Evolutionary conservation across 129 eudicot species (phyloP), one percentile per base, ranked within the genome.

Genomic region (Mikania micrantha): DNA sequence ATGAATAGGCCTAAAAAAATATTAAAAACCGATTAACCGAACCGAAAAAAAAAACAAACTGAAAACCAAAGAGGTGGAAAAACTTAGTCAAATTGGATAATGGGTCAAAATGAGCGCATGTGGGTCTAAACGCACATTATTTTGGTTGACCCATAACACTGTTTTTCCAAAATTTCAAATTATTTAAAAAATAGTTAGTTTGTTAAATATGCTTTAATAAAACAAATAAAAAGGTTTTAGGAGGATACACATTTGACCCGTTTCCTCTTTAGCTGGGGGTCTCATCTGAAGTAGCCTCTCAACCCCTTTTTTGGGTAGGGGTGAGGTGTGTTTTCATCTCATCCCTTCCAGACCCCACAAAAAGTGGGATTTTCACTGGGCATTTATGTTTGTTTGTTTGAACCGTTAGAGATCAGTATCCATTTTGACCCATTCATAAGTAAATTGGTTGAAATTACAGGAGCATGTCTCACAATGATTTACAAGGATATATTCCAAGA

Each of bases 401-500:
- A 57, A 1, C 50, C 2, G 41, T 21, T 63, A 63, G 40, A 39
- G 7, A 11, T 29, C 63, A 9, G 21, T 13, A 65, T 17, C 49
- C 49, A 5, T 62, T 60, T 35, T 19, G 29, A 64, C 38, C 15
- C 36, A 15, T 64, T 20, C 42, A n/a, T 24, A 39, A 19, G 69
- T 40, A 62, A 11, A 36, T 4, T 12, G 52, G 68, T 1, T 0
- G 50, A 21, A 39, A 62, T 12, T 39, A 35, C 36, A 94, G 99
- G 90, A 94, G 95, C 77, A 75, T 89, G 81, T 94, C 99, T 4
- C 84, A 85, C 82, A 94, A 94, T 31, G 85, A 69, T 58, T 27
- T 94, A 47, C 81, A 70, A 24, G 87, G 93, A 21, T 72, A 79
- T 2, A 89, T 94, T 58, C 99, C 99, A 28, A 72, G 77, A 72